Evolutionary conservation across 768 basidiomycete genomes (phyloP), one percentile per base, ranked within the genome.

Genomic region (Leccinum aurantiacum): DNA sequence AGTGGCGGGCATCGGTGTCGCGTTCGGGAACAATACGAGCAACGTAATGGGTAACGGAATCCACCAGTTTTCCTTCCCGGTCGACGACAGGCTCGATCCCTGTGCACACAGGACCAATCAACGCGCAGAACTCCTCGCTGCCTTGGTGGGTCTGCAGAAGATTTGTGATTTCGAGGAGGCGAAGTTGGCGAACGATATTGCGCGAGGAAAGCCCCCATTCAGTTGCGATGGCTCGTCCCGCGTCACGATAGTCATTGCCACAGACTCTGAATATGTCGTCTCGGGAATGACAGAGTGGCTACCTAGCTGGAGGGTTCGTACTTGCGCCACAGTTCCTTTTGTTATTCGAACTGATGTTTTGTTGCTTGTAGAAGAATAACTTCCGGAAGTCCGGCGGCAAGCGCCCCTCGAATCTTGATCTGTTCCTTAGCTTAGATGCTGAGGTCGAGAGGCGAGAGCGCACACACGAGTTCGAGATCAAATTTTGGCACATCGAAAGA

Each of bases 401-500:
- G 14, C 48, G 53, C 8, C 59, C 56, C n/a, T 48, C 53, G 33
- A 60, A 60, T 33, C 48, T 60, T 3, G 62, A 60, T 14, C 17
- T 63, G 14, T 63, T 63, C 49, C 41, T 47, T 41, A 48, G 47
- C 22, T 51, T 63, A 6, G 52, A 57, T 29, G 35, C 49, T 4
- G 61, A 57, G 46, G 27, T 24, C 51, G 35, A 46, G 14, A 41
- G 25, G 1, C 46, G 46, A 47, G 53, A 63, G 19, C 35, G 19
- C 2, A 15, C 33, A 17, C 58, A 44, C 31, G 35, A 19, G 14
- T 63, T 58, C 37, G 57, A 51, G 19, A 60, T 76, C 35, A 58
- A 48, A 19, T 75, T 75, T 54, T 69, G 69, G 61, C 59, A 67
- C 41, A 58, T 76, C 52, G 53, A 33, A n/a, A 61, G 70, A 48